Evolutionary conservation across 345 rosid genomes (phyloP), one percentile per base, ranked within the genome.

Genomic region (Mallotus nudiflorus): DNA sequence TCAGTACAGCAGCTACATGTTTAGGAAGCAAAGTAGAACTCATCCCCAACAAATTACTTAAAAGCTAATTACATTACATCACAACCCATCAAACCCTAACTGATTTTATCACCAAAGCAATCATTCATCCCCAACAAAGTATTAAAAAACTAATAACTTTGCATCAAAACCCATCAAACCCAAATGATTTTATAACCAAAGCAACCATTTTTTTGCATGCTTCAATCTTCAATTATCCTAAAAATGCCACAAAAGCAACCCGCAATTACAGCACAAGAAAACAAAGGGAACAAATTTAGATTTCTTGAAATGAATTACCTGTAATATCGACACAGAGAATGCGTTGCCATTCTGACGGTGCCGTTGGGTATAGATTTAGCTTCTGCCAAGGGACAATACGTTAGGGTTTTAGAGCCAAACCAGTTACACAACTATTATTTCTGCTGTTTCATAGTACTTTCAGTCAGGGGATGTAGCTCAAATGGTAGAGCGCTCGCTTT

Each of bases 1-100:
- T 90, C 53, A 90, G 80, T 35, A 91, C 91, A 1, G 92, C 86
- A 16, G 84, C 86, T 62, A 90, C 99, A 83, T 95, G 96, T 70
- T 78, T 90, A 29, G 93, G 93, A 69, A 90, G 90, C 75, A 92
- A 74, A 56, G 84, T 50, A 67, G 78, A 62, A 74, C 78, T 80
- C 98, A 91, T 95, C 76, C 76, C 79, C 76, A 33, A 62, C 37
- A 58, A 51, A 33, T 33, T 33, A n/a, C 1, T 45, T 3, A 54
- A 33, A 53, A 62, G 37, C 72, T 56, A 70, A 60, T 2, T 18
- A 37, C 20, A 37, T 62, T 70, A 61, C 52, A 72, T 13, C 22
- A 53, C 65, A 69, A 31, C 56, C 80, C 68, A 67, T 61, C 63
- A 28, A 66, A 59, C 58, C 59, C 62, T n/a, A 62, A 35, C 46